Evolutionary conservation across 257 asterid genomes (phyloP), one percentile per base, ranked within the genome.

Genomic region (Craterostigma plantagineum): DNA sequence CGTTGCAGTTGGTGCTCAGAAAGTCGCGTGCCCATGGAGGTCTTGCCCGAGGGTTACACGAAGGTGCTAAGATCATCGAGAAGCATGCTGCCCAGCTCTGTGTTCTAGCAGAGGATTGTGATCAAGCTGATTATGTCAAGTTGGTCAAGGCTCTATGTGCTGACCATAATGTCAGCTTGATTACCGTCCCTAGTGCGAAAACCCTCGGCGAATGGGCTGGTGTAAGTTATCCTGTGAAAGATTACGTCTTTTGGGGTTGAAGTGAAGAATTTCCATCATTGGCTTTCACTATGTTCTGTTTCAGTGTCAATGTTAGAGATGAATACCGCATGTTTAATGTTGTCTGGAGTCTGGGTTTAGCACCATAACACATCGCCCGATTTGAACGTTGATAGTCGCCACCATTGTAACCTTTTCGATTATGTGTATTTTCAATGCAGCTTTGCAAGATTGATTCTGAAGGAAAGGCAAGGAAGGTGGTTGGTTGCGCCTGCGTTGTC

Each of bases 401-500:
- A 4, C 17, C 13, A 8, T 15, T 16, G 10, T 8, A 11, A 8
- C 12, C 1, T 41, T 16, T n/a, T 41, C 6, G 30, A 2, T 23
- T 23, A 1, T 12, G 10, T 5, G 16, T 1, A 41, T 8, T 11
- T 8, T 11, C 8, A 8, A 1, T 9, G 45, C 76, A 79, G 93
- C 63, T 76, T 6, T 73, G 95, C 57, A 73, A 76, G 70, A 79
- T 83, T 4, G 91, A 83, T 42, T 63, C 86, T 1, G 95, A 71
- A 57, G 92, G 91, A 8, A 79, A 79, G 51, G 91, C 92, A 9
- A 68, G 86, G 79, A 76, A 76, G 68, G 81, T 76, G 11, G 83
- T 69, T 14, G 93, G 95, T 1, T 72, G 80, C 16, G 37, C 74
- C 38, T 73, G 90, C 17, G 76, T 70, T 38, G 92, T 78, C 8